Evolutionary conservation across 1,284 basidiomycete species (phyloP).

Genomic region (Malassezia sympodialis): DNA sequence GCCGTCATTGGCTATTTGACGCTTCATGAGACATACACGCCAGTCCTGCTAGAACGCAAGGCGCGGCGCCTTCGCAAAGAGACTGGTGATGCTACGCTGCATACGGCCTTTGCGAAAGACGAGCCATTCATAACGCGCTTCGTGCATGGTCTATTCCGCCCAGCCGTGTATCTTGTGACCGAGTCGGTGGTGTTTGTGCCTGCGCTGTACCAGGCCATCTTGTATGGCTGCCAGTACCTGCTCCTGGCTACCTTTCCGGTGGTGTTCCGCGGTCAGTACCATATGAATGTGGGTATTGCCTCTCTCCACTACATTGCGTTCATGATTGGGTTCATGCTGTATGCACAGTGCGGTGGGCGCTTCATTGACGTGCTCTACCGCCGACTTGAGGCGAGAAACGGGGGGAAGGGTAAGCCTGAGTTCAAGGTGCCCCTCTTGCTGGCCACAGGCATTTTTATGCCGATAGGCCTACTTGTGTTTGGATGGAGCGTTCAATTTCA

Average conservation of each 20-base stretch:
- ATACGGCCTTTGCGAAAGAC: slow-evolving; percentile 32
- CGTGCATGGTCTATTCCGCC: slow-evolving; percentile 50
- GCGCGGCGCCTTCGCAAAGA: slow-evolving; percentile 52
- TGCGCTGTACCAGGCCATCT: slow-evolving; percentile 52
- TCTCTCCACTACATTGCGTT: slow-evolving; percentile 60
- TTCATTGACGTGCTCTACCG: slow-evolving; percentile 56
- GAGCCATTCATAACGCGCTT: slow-evolving; percentile 42
- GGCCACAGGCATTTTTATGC: slow-evolving; percentile 54
- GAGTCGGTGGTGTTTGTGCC: slow-evolving; percentile 54
- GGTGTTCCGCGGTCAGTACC: slow-evolving; percentile 55
- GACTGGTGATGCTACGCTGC: slow-evolving; percentile 35
- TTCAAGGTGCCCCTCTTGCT: slow-evolving; percentile 54
- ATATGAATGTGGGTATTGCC: slow-evolving; percentile 52
- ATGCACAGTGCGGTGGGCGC: slow-evolving; percentile 57
- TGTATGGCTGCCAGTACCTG: slow-evolving; percentile 50
- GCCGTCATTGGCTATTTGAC: slow-evolving; percentile 28
- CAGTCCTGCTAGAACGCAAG: slow-evolving; percentile 39
- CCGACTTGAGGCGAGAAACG: slow-evolving; percentile 53
- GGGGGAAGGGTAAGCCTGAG: slow-evolving; percentile 54
- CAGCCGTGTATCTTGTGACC: slow-evolving; percentile 51
- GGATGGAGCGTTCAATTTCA: slow-evolving; percentile 59
- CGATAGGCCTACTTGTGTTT: slow-evolving; percentile 57
- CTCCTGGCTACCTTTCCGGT: slow-evolving; percentile 59
- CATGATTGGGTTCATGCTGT: slow-evolving; percentile 33
- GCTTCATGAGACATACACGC: slow-evolving; percentile 46